Evolutionary conservation across 352 stramenopile species (phyloP).

Genomic region (Globisporangium acanthophoron): DNA sequence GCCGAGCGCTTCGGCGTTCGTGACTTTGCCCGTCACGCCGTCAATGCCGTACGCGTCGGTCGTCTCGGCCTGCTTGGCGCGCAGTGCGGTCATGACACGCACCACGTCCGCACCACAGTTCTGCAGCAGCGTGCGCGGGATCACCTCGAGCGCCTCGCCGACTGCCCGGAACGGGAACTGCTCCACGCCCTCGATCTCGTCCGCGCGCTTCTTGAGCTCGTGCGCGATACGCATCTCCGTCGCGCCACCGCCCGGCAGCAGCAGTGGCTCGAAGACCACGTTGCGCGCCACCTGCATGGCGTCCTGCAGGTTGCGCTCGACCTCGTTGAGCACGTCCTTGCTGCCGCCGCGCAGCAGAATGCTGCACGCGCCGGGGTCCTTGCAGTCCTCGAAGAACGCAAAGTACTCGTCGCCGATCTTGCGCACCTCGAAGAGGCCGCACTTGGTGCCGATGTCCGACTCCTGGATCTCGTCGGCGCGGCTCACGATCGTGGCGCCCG

Average conservation of each 20-base stretch:
- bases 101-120: slow-evolving; percentile 99
- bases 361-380: slow-evolving; percentile 97
- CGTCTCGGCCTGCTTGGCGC: slow-evolving; percentile 88
- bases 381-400: slow-evolving; percentile 98
- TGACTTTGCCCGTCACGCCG: slow-evolving; percentile 88
- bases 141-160: slow-evolving; percentile 97
- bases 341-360: slow-evolving; percentile 97
- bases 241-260: slow-evolving; percentile 94
- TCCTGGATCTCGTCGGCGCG: slow-evolving; percentile 98
- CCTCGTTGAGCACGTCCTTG: slow-evolving; percentile 99
- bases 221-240: slow-evolving; percentile 99
- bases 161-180: slow-evolving; percentile 98
- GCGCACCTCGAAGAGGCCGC: slow-evolving; percentile 97
- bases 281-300: slow-evolving; percentile 99
- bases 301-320: slow-evolving; percentile 99
- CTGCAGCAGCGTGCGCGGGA: slow-evolving; percentile 97
- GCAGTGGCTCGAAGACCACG: slow-evolving; percentile 96
- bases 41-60: slow-evolving; percentile 75
- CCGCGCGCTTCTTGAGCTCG: slow-evolving; percentile 90
- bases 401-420: slow-evolving; percentile 96
- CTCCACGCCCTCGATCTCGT: slow-evolving; percentile 93
- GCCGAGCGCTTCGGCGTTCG: slow-evolving; percentile 93
- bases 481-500: slow-evolving; percentile 97
- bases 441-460: slow-evolving; percentile 97
- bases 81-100: slow-evolving; percentile 96